Base-by-base conservation (phyloP, 169 alveolate genomes). In the Plasmodium yoelii region DNA sequence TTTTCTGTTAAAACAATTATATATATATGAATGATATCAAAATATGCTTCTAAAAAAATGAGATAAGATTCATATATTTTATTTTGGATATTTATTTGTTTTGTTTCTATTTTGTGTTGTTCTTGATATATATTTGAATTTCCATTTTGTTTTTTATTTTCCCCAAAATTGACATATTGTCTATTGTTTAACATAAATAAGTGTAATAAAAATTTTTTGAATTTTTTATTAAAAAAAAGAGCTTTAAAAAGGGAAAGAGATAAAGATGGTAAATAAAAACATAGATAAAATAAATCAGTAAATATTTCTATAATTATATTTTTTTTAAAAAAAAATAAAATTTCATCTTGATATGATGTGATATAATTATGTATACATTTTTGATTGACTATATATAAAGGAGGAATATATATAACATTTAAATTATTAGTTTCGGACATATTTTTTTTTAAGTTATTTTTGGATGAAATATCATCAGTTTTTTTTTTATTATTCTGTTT, bases 391-490 rank as follows among this genome's bases (percentile, higher is more conserved):
- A 55, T 77, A 13, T 77, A 56, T 39, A 77, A 56, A 1, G 89
- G 71, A 47, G 51, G 89, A 18, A 77, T 65, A 42, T 77, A 77
- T 64, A 77, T 77, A 4, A 77, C 42, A 19, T 77, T 56, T 44
- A 77, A 12, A 44, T 18, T 9, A 19, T 44, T 28, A 12, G 12
- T 15, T 19, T 7, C 47, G 1, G 24, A 0, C 7, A 15, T 19
- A 5, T 5, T 24, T 9, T 64, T 26, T 28, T 28, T 28, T 28
- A 28, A 28, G 5, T 28, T 28, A 1, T 0, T 28, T 34, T 34
- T 34, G 4, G 42, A 34, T 3, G 7, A 0, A 34, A 34, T 5
- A 34, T 0, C 0, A 3, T 34, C 5, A 3, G 42, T 0, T 2
- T 4, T 34, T 4, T 1, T 34, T 4, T 1, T 34, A 34, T 34